Evolutionary conservation across 2,329 filamentous ascomycete species (phyloP), one percentile per base, ranked within the genome.

Genomic region (Orbilia brochopaga): DNA sequence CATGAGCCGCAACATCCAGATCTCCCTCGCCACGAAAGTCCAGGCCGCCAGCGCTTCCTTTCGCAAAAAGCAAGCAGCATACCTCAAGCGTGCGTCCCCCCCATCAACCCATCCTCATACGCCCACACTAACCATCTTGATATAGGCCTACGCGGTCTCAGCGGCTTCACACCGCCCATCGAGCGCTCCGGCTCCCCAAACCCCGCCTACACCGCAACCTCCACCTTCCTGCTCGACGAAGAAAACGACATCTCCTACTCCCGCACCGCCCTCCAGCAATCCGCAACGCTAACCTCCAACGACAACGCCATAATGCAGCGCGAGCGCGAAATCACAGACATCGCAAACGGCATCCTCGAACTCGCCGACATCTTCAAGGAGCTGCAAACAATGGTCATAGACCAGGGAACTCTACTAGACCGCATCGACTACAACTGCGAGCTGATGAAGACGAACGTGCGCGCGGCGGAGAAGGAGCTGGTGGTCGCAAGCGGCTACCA

Each of bases 401-500:
- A 94, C 78, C 90, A 94, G 79, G 91, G 91, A 59, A 94, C 91
- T 13, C 90, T 95, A 85, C 84, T 96, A 21, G 92, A 96, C 80
- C 88, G 94, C 77, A 95, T 96, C 77, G 96, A 99, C 80, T 99
- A 97, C 81, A 99, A 99, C 77, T 92, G 99, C 59, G 94, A 99
- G 81, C 86, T 89, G 73, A 97, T 97, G 90, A 87, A 88, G n/a
- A 88, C 87, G 19, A 92, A 97, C 77, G 91, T 99, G 67, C 96
- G 96, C 79, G 90, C 85, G 19, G 94, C 94, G 1, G 91, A 96
- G 73, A 94, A 93, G 79, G 94, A 99, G 81, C 85, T 99, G 61
- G 91, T 87, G 73, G 87, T 95, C 64, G 87, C 94, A 13, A 92
- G 90, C 2, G 89, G 90, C 17, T 97, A 97, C 78, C 94, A 99